Conservation (phyloP, 169 alveolate genomes). For the Cryptosporidium andersoni region DNA sequence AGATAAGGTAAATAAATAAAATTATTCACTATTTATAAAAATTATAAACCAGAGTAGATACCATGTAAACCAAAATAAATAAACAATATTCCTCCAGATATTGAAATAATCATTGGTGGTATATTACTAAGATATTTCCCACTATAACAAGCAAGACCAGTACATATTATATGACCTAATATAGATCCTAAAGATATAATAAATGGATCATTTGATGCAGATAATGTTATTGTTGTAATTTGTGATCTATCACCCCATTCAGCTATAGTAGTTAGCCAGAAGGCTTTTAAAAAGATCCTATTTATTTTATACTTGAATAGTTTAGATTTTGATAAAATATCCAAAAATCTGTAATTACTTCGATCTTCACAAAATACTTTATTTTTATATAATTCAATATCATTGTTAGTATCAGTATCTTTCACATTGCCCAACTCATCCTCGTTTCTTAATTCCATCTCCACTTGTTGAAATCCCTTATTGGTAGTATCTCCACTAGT, state of each 20-base stretch:
- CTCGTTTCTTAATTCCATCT: conserved; percentile 42
- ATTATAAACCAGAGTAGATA: conserved; percentile 2
- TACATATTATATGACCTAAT: conserved; percentile 72
- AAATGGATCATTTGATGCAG: conserved; percentile 74
- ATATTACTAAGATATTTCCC: conserved; percentile 72
- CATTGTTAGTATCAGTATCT: conserved; percentile 12
- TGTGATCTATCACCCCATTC: conserved; percentile 81
- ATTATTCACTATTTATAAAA: not conserved
- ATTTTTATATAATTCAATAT: conserved; percentile 33
- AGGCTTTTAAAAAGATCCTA: conserved; percentile 57
- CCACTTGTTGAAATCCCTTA: conserved; percentile 48
- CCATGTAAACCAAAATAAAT: conserved; percentile 68
- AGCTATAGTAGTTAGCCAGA: conserved; percentile 73
- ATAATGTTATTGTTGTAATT: conserved; percentile 74
- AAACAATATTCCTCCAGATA: conserved; percentile 77
- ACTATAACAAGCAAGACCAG: conserved; percentile 73
- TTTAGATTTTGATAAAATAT: conserved; percentile 16
- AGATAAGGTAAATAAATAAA: not conserved
- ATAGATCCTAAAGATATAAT: conserved; percentile 74
- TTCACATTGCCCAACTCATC: conserved; percentile 1
- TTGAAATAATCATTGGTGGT: conserved; percentile 73
- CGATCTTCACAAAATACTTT: not conserved
- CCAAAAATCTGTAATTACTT: not conserved
- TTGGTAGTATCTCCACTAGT: conserved; percentile 35
- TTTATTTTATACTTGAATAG: conserved; percentile 1